Base-by-base conservation (phyloP, 1,284 basidiomycete genomes). In the Earliella scabrosa region DNA sequence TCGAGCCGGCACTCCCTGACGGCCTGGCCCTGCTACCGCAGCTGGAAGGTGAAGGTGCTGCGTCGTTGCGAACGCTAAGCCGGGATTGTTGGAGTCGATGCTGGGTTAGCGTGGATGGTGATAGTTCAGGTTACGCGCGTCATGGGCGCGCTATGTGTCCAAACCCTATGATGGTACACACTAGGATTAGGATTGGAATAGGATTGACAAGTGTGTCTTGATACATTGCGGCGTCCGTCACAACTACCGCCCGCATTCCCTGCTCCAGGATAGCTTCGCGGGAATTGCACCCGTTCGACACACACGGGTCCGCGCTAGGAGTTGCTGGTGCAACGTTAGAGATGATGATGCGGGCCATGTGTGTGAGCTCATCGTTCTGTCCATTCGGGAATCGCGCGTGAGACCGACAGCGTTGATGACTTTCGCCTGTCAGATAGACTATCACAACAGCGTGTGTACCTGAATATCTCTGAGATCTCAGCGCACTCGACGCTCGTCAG, bases 221-320 rank as follows among this genome's bases (percentile, higher is more conserved):
- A 44, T 44, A 44, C 13, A 44, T 44, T 44, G 41, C 26, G 21
- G 41, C 41, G 7, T n/a, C 41, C 41, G 41, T 44, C 41, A 44
- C n/a, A 29, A 27, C 5, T 43, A 11, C 9, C 20, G 41, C n/a
- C n/a, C n/a, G n/a, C n/a, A n/a, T n/a, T n/a, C n/a, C n/a, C n/a
- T n/a, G n/a, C 41, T 44, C 14, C 41, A 26, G 29, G 14, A 27
- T 14, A 11, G 5, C 41, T 44, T 44, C 26, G 20, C 18, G 14
- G 35, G 26, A 18, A 44, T 26, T 44, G 41, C 39, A 41, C 29
- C 24, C 13, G 26, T n/a, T n/a, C n/a, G 13, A 31, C 6, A 31
- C 29, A 31, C 29, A 13, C 6, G 29, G 29, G 7, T 7, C 29
- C 29, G 29, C 29, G 29, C 29, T 13, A 31, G 29, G 29, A 13